These are phyloP conservation scores for Mariannaea elegans DNA, from an alignment of 2,329 filamentous ascomycete genomes.

Conservation along the genomic window DNA sequence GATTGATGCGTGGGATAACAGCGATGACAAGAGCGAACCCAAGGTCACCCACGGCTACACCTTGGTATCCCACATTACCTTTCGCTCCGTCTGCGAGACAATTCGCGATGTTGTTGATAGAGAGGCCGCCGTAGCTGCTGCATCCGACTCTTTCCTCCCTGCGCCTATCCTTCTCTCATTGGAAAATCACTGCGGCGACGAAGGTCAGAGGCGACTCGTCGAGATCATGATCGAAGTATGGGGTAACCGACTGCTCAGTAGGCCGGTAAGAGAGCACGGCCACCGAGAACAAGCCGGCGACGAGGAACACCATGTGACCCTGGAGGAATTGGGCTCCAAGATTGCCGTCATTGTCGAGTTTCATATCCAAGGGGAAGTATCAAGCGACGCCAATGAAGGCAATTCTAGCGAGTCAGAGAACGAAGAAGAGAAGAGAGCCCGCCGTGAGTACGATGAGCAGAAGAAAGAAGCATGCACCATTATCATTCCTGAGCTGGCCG, in stretches of 20 bases:
- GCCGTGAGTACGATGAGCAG: conserved; percentile 62
- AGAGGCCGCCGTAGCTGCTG: conserved; percentile 56
- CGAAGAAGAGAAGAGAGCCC: conserved; percentile 56
- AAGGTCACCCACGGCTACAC: conserved; percentile 78
- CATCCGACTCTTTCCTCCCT: conserved; percentile 49
- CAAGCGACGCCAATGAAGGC: conserved; percentile 43
- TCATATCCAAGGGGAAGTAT: conserved; percentile 63
- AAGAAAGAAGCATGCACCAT: conserved; percentile 57
- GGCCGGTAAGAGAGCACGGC: conserved; percentile 64
- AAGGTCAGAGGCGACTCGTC: conserved; percentile 69
- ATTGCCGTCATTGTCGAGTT: conserved; percentile 75
- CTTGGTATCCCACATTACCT: conserved; percentile 71
- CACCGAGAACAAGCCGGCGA: conserved; percentile 61
- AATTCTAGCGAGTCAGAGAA: conserved; percentile 50
- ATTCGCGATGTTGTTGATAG: conserved; percentile 70
- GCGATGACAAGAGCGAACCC: conserved; percentile 67
- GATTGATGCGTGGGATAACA: conserved; percentile 77
- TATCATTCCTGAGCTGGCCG: conserved; percentile 72
- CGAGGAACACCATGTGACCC: conserved; percentile 60
- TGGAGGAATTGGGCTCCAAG: conserved; percentile 68
- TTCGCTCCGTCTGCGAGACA: conserved; percentile 71
- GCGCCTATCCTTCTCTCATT: conserved; percentile 72
- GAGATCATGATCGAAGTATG: conserved; percentile 73
- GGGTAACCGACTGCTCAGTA: conserved; percentile 66
- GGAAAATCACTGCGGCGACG: conserved; percentile 71